Evolutionary conservation across 1,284 basidiomycete species (phyloP).

Genomic region (Marasmius fiardii): DNA sequence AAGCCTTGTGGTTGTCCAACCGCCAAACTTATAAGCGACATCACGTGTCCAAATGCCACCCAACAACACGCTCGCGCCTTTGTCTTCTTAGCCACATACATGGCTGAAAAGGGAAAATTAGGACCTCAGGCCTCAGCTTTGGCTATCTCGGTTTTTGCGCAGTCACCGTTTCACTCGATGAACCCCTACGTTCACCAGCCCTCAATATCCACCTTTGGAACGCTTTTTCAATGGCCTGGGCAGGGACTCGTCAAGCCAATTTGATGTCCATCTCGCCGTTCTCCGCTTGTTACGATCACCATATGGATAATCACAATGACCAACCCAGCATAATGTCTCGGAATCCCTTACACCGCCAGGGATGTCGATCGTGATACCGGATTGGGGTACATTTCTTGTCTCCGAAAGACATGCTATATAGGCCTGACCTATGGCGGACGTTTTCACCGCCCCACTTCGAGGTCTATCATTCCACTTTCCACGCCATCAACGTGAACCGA

Average conservation of each 20-base stretch:
- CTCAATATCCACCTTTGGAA: no score
- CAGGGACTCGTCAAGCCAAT: no score
- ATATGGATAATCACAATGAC: neutral
- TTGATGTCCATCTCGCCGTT: no score
- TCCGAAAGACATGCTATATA: constrained; percentile 4
- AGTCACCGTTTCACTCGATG: no score
- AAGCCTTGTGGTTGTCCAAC: neutral
- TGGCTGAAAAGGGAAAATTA: no score
- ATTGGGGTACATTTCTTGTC: constrained; percentile 6
- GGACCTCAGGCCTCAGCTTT: no score
- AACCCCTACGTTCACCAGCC: no score
- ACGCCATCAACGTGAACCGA: constrained; percentile 14
- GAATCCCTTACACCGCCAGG: neutral
- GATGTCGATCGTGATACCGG: constrained; percentile 2
- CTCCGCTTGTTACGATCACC: no score
- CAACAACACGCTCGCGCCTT: neutral
- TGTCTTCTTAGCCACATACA: no score
- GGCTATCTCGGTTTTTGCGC: no score
- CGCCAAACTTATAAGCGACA: neutral
- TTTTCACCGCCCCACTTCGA: constrained; percentile 1
- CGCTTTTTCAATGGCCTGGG: no score
- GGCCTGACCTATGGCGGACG: neutral
- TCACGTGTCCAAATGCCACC: neutral
- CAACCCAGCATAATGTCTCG: neutral
- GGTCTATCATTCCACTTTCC: neutral